These are phyloP conservation scores for Excoecaria agallocha DNA, from an alignment of 345 rosid species.

Conservation along the genomic window DNA sequence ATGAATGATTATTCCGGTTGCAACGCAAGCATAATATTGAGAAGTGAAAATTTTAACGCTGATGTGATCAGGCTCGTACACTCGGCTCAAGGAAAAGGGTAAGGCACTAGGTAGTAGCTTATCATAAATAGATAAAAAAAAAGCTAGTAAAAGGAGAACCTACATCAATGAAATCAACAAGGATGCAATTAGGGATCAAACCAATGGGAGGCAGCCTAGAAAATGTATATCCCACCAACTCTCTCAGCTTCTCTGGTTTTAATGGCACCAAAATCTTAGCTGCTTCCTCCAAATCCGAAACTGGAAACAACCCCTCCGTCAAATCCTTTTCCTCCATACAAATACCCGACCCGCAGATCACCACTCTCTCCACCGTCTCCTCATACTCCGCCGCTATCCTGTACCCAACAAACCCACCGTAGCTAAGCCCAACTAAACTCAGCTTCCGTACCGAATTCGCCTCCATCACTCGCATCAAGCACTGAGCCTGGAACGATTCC, in stretches of 20 bases:
- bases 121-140: too few relatives aligned
- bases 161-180: slow-evolving; percentile 55
- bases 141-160: slow-evolving; percentile 2
- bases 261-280: slow-evolving; percentile 59
- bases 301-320: slow-evolving; percentile 51
- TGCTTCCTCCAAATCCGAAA: slow-evolving; percentile 73
- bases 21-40: too few relatives aligned
- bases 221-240: slow-evolving; percentile 51
- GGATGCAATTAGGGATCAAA: slow-evolving; percentile 52
- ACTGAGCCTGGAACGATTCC: slow-evolving; percentile 73
- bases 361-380: slow-evolving; percentile 62
- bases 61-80: too few relatives aligned
- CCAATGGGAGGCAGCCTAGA: slow-evolving; percentile 39
- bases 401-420: slow-evolving; percentile 83
- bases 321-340: slow-evolving; percentile 82
- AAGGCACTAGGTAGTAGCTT: too few relatives aligned
- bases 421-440: slow-evolving; percentile 72
- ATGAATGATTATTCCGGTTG: too few relatives aligned
- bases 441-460: slow-evolving; percentile 45
- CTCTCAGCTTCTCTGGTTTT: slow-evolving; percentile 52
- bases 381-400: slow-evolving; percentile 60
- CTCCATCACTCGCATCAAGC: slow-evolving; percentile 59
- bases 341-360: slow-evolving; percentile 69
- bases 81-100: too few relatives aligned
- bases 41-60: too few relatives aligned